These are phyloP conservation scores for Corchorus capsularis DNA, from an alignment of 345 rosid genomes.

Conservation along the genomic window DNA sequence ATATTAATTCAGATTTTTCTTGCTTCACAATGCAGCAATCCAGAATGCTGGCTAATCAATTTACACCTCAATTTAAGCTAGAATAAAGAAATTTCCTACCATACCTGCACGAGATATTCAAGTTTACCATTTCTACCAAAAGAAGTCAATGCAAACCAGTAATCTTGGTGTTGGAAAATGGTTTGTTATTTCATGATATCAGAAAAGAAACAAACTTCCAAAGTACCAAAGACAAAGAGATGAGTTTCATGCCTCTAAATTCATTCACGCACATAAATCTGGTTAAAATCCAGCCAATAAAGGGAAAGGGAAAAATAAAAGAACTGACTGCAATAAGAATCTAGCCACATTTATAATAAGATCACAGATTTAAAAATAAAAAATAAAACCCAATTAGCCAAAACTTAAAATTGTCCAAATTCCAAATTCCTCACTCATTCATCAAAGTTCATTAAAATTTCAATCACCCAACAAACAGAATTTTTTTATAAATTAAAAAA, in stretches of 20 bases:
- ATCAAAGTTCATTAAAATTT: too few relatives aligned
- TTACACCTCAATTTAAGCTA: not conserved
- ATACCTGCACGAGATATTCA: not conserved
- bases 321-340: not conserved
- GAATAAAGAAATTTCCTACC: not conserved
- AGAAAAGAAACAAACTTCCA: too few relatives aligned
- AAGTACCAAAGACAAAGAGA: too few relatives aligned
- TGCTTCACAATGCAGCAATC: not conserved
- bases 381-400: too few relatives aligned
- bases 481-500: too few relatives aligned
- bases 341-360: conserved; percentile 1
- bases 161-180: not conserved
- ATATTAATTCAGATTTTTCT: not conserved
- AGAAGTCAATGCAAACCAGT: not conserved
- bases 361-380: not conserved
- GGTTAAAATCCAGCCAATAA: not conserved
- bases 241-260: too few relatives aligned
- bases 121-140: not conserved
- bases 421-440: too few relatives aligned
- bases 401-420: too few relatives aligned
- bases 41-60: not conserved
- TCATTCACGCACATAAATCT: not conserved
- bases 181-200: not conserved
- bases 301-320: too few relatives aligned
- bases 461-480: not conserved